phyloP scores from a whole-genome alignment of 257 asterid genomes.

The Mitragyna speciosa region DNA sequence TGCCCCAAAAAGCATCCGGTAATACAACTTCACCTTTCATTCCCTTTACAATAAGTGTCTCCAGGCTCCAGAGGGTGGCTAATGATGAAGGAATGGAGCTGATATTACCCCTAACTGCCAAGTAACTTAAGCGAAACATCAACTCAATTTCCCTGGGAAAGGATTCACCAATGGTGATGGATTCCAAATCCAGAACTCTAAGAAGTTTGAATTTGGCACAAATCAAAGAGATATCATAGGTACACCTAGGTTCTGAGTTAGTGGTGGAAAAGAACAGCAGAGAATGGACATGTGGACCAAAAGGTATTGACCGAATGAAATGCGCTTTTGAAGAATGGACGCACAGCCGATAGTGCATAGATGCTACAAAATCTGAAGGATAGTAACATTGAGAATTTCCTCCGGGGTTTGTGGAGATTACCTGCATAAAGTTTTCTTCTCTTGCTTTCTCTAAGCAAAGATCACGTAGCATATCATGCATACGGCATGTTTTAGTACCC shows the following conservation, averaged over 20 bases:
- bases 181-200: slow-evolving; percentile 19
- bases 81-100: neutral
- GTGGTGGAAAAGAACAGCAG: neutral
- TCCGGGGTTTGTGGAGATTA: too few species aligned
- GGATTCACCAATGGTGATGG: neutral
- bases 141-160: neutral
- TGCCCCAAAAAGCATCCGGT: slow-evolving; percentile 6
- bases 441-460: slow-evolving; percentile 16
- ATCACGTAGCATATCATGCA: slow-evolving; percentile 24
- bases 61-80: slow-evolving; percentile 4
- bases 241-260: too few species aligned
- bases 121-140: slow-evolving; percentile 13
- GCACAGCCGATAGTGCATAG: neutral
- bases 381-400: neutral
- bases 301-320: neutral
- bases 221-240: neutral
- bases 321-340: neutral
- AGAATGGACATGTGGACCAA: slow-evolving; percentile 9
- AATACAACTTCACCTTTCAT: neutral
- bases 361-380: neutral
- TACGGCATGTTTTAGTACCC: slow-evolving; percentile 6
- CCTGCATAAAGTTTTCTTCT: slow-evolving; percentile 6
- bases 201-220: neutral
- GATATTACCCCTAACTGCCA: slow-evolving; percentile 1
- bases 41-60: slow-evolving; percentile 15